Evolutionary conservation across 371 early-diverging fungal genomes (phyloP), one percentile per base, ranked within the genome.

Genomic region (Conidiobolus incongruus): DNA sequence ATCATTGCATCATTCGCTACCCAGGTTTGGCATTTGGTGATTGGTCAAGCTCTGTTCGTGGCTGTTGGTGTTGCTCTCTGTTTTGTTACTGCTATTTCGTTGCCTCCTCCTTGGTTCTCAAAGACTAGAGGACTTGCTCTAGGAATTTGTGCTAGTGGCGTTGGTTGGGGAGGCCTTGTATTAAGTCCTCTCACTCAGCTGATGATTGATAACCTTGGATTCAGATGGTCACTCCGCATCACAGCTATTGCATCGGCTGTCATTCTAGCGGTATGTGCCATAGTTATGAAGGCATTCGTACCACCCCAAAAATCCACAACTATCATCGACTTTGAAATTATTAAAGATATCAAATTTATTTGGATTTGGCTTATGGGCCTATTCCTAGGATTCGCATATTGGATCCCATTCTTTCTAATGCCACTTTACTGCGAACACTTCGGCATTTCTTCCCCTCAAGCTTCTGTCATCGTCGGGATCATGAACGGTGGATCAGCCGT

Each of bases 41-140:
- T 71, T n/a, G 56, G 62, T 12, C 65, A 66, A 26, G 58, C 67
- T 41, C 35, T 68, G 4, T 48, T 70, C 22, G 63, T 64, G 42
- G 72, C 69, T 26, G 10, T 64, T 12, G 67, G 66, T 17, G 52
- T 49, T 7, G 54, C 66, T 38, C 51, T 77, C 46, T 55, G 60
- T 4, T 77, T 67, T 51, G 64, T 70, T 22, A 64, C 77, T 2
- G 64, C 72, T 6, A 49, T 72, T 8, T 46, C 63, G 5, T 53
- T 79, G 3, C 63, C 78, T 0, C 56, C 77, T 0, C 86, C 80
- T 51, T 86, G 80, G 81, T 86, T 85, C 52, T 47, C 47, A 17
- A 64, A 63, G 24, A 50, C 60, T 26, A 63, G 81, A n/a, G 78
- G 78, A 0, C 47, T 86, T 29, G 83, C 78, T 4, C 61, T 73